A percentile compares a stretch with the other conserved stretches of the same genome.
Conservation (phyloP, 805 yeast species). For the Myxozyma monticola region DNA sequence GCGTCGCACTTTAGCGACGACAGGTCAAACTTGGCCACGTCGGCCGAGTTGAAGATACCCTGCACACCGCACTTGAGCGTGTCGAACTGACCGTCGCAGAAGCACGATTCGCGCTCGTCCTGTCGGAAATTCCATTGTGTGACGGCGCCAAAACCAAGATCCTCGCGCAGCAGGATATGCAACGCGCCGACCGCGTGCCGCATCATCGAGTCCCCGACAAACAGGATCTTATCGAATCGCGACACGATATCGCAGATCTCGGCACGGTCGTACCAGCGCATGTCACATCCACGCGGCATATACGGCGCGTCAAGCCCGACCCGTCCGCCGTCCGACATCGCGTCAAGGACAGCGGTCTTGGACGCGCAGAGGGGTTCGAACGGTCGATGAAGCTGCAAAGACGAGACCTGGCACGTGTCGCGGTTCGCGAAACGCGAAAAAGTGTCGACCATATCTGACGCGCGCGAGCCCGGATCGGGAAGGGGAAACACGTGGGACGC, state of each 20-base stretch:
- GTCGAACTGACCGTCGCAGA: constrained; percentile 31
- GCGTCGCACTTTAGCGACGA: constrained; percentile 25
- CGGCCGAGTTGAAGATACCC: constrained; percentile 30
- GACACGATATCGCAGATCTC: constrained; percentile 25
- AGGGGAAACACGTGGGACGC: constrained; percentile 15
- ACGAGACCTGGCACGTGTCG: constrained; percentile 18
- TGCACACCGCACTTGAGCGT: constrained; percentile 29
- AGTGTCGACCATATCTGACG: constrained; percentile 22
- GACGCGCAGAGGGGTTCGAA: constrained; percentile 27
- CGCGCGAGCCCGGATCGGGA: constrained; percentile 15
- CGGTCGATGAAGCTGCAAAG: constrained; percentile 29
- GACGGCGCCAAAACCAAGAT: constrained; percentile 29
- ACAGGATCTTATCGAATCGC: constrained; percentile 23
- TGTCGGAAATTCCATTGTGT: constrained; percentile 30
- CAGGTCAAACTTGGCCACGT: constrained; percentile 26
- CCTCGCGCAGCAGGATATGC: constrained; percentile 28
- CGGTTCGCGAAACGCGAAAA: constrained; percentile 23
- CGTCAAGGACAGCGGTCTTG: constrained; percentile 15
- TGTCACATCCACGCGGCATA: constrained; percentile 31
- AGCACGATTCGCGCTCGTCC: constrained; percentile 27
- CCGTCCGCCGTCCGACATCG: constrained; percentile 31
- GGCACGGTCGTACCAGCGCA: constrained; percentile 29
- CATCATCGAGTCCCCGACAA: constrained; percentile 30
- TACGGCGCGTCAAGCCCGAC: constrained; percentile 30
- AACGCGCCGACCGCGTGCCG: constrained; percentile 31